phyloP scores from a whole-genome alignment of 2,329 filamentous ascomycete species.

The Aspergillus novoparasiticus region DNA sequence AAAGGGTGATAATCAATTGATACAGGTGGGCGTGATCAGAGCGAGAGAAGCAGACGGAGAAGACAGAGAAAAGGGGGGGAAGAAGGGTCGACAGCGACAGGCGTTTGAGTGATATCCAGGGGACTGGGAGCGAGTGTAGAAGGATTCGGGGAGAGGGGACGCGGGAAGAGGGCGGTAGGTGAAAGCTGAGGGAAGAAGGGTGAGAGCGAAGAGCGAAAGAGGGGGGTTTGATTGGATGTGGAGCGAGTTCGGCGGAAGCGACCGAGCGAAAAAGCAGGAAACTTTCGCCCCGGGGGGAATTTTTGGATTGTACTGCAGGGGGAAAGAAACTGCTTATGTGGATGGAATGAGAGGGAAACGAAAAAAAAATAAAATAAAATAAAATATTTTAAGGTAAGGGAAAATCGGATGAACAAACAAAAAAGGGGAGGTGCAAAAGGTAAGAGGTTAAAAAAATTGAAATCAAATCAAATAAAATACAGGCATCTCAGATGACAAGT shows the following conservation, averaged over 20 bases:
- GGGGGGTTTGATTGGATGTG: conserved; percentile 27
- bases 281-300: conserved; percentile 23
- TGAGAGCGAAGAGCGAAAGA: conserved; percentile 7
- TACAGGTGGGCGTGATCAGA: not conserved
- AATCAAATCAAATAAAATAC: not conserved
- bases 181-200: conserved; percentile 1
- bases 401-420: conserved; percentile 7
- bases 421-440: not conserved
- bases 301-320: conserved; percentile 20
- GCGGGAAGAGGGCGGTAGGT: conserved; percentile 14
- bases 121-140: conserved; percentile 16
- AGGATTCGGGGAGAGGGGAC: conserved; percentile 13
- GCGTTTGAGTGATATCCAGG: conserved; percentile 21
- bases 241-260: conserved; percentile 30
- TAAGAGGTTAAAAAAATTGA: not conserved
- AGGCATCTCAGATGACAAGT: not conserved
- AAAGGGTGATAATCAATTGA: conserved; percentile 25
- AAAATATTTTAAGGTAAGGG: not conserved
- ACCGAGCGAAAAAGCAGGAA: conserved; percentile 27
- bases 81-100: conserved; percentile 40
- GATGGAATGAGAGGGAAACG: not conserved
- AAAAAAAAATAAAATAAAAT: not conserved
- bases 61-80: conserved; percentile 12
- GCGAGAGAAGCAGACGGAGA: conserved; percentile 10
- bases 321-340: not conserved